These are phyloP conservation scores for Botrytis medusae DNA, from an alignment of 2,329 filamentous ascomycete species.

Conservation along the genomic window DNA sequence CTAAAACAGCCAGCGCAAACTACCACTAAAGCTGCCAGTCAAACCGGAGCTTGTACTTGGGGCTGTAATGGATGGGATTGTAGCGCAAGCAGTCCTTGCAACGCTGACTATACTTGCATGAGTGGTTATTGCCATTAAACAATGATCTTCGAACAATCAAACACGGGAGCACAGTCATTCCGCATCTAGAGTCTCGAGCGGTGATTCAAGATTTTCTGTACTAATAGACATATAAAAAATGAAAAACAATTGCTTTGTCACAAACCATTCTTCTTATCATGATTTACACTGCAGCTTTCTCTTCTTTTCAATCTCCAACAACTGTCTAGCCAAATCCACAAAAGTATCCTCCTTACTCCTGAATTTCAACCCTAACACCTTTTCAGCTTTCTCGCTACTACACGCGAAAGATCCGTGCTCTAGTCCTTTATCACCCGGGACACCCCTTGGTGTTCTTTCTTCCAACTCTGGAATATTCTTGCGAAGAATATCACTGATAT, in stretches of 20 bases:
- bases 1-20: background rate
- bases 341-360: conserved; percentile 32
- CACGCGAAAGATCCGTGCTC: conserved; percentile 22
- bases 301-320: conserved; percentile 30
- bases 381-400: conserved; percentile 25
- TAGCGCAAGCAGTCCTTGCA: conserved; percentile 9
- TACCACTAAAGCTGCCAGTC: background rate
- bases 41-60: conserved; percentile 19
- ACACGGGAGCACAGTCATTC: background rate
- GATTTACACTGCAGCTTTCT: background rate
- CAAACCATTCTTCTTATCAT: background rate
- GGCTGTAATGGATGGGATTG: conserved; percentile 22
- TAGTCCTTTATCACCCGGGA: conserved; percentile 32
- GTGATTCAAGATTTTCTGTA: background rate
- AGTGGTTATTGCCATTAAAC: conserved; percentile 16
- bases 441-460: conserved; percentile 47
- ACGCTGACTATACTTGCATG: background rate
- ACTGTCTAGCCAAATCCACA: conserved; percentile 32
- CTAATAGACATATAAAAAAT: background rate
- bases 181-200: background rate
- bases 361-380: conserved; percentile 27
- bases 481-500: conserved; percentile 54
- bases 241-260: background rate
- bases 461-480: conserved; percentile 53
- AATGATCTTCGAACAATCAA: background rate